Evolutionary conservation across 148 eudicot genomes (phyloP), one percentile per base, ranked within the genome.

Genomic region (Camellia sinensis): DNA sequence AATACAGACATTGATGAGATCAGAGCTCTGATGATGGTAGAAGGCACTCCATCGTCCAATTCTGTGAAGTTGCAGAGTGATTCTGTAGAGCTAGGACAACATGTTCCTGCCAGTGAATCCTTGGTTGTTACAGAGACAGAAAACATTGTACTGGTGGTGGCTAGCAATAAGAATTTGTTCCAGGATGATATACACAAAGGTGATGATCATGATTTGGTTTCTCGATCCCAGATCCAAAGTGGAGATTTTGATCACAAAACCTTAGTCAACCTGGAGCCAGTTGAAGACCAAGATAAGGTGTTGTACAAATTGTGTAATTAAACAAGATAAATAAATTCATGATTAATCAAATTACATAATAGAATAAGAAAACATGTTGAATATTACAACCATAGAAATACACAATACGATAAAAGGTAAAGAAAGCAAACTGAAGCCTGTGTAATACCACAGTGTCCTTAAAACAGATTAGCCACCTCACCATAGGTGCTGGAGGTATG

Each of bases 1-100:
- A 65, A 29, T 29, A 29, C 29, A 29, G n/a, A 40, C 43, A 40
- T 57, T 29, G 41, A 79, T 61, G 77, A 50, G 53, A 17, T 71
- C 29, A 72, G 43, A 17, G 22, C 46, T 78, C 80, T 40, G 9
- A 66, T 52, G 63, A 22, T 67, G 74, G 53, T 41, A 53, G 80
- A 78, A 41, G 48, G 41, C 2, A 67, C 65, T 29, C 15, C 65
- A 67, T 65, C 15, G 56, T 67, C 74, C 21, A 54, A n/a, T 54
- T 67, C 72, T 17, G 37, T 56, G 67, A 73, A 73, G 17, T 53
- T 64, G 68, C 82, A 9, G 57, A 12, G 62, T 37, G 63, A 53
- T 73, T 52, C 62, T 12, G 19, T 29, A 48, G 76, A 53, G 62
- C 62, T 53, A 73, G 76, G 56, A 53, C 5, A 1, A 29, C 2